Conservation (phyloP, 768 basidiomycete species). For the Agaricus subrufescens region DNA sequence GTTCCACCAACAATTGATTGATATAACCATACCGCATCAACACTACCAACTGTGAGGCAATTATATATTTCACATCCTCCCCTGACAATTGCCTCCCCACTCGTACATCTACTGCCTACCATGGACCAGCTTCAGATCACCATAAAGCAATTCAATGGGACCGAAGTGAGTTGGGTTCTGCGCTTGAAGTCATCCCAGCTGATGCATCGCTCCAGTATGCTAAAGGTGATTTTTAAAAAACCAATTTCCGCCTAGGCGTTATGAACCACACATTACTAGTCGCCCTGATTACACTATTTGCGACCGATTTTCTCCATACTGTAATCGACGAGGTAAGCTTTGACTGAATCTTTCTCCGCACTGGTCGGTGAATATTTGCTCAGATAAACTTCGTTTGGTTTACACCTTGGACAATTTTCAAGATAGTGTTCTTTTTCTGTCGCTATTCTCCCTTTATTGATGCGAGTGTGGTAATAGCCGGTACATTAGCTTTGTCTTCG, state of each 20-base stretch:
- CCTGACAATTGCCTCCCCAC: too few relatives aligned
- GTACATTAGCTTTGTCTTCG: background rate
- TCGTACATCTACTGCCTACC: too few relatives aligned
- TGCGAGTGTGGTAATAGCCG: background rate
- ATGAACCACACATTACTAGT: background rate
- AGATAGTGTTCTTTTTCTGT: background rate
- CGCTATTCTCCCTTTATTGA: conserved; percentile 3
- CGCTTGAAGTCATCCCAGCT: background rate
- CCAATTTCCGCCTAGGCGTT: too few relatives aligned
- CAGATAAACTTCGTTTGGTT: conserved; percentile 1
- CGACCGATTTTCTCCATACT: background rate
- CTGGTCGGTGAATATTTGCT: background rate
- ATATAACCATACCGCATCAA: too few relatives aligned
- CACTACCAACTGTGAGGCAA: too few relatives aligned
- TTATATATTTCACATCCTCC: too few relatives aligned
- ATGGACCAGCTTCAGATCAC: too few relatives aligned
- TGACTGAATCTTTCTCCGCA: background rate
- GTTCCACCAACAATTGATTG: too few relatives aligned
- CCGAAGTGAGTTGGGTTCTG: background rate
- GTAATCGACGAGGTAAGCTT: background rate
- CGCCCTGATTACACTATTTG: background rate
- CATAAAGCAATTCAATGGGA: background rate
- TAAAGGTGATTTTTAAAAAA: background rate
- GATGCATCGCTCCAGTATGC: background rate
- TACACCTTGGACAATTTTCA: background rate